These are phyloP conservation scores for Phytophthora agathidicida DNA, from an alignment of 352 stramenopile genomes.

Conservation along the genomic window DNA sequence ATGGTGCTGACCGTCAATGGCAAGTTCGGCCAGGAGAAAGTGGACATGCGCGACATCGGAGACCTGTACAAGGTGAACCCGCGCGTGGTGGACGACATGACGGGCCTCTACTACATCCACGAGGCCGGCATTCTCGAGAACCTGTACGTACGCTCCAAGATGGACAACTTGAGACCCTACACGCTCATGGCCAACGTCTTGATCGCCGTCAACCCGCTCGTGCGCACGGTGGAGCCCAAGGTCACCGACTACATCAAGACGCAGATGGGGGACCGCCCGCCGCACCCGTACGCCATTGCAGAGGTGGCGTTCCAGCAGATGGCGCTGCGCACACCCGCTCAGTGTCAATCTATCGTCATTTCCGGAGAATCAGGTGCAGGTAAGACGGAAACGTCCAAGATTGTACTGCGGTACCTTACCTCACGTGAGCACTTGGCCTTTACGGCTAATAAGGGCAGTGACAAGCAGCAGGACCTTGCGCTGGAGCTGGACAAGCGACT, in stretches of 20 bases:
- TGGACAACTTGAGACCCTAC: slow-evolving; percentile 80
- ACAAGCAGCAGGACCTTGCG: slow-evolving; percentile 60
- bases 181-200: slow-evolving; percentile 91
- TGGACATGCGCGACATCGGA: slow-evolving; percentile 84
- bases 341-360: slow-evolving; percentile 90
- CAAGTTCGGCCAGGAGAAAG: slow-evolving; percentile 71
- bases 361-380: slow-evolving; percentile 86
- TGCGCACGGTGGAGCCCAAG: slow-evolving; percentile 79
- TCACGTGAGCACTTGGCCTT: slow-evolving; percentile 75
- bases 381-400: slow-evolving; percentile 92
- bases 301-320: slow-evolving; percentile 92
- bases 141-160: slow-evolving; percentile 71
- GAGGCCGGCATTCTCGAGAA: slow-evolving; percentile 88
- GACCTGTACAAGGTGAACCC: slow-evolving; percentile 90
- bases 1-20: slow-evolving; percentile 74
- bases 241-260: slow-evolving; percentile 90
- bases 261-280: slow-evolving; percentile 85
- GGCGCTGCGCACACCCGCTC: slow-evolving; percentile 75
- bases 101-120: slow-evolving; percentile 89
- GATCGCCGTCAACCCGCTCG: slow-evolving; percentile 88
- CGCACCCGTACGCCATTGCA: slow-evolving; percentile 84
- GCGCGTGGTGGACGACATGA: slow-evolving; percentile 89
- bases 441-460: slow-evolving; percentile 37
- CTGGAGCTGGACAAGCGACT: slow-evolving; percentile 87
- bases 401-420: slow-evolving; percentile 88